Evolutionary conservation across 164 flowering plant species (phyloP), one percentile per base, ranked within the genome.

Genomic region (Stephania yunnanensis): DNA sequence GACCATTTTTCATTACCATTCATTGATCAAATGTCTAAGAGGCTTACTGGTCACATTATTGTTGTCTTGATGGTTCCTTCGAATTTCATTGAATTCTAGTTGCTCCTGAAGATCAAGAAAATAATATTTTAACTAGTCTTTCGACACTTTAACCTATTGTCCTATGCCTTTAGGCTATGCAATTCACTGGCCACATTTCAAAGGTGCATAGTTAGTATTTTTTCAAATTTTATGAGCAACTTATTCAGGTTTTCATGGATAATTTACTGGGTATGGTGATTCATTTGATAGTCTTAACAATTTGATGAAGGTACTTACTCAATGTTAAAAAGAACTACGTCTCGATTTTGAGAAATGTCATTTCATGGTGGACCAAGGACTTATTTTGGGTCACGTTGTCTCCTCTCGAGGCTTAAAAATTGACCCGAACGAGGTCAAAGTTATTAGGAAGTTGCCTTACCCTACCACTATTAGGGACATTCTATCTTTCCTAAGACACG

Each of bases 351-450:
- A 25, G 25, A 25, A 25, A 25, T 25, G 25, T 25, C 25, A 25
- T 25, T 25, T 25, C 20, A 74, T 74, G 76, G 76, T 74, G 1
- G 1, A 68, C 10, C 46, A 74, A 48, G 76, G 61, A 25, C 25
- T 48, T 1, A 20, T 67, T 42, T 46, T 25, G 30, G 42, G 48
- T 11, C 22, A 11, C n/a, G 42, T 50, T 61, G 2, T 55, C 65
- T 3, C 1, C 7, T 6, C 3, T 1, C 15, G 19, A 20, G 65
- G 65, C 6, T 15, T 61, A 15, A 20, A 61, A 11, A 22, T 61
- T 1, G 65, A 61, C 22, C 1, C 1, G 65, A 6, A 0, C 15
- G 19, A 61, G 65, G 12, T 58, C 6, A 20, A 61, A 7, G 20
- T 61, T 7, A 61, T 61, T 61, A 20, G 6, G 19, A 61, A 61